phyloP scores from a whole-genome alignment of 169 alveolate species.

The Plasmodium vivax region DNA sequence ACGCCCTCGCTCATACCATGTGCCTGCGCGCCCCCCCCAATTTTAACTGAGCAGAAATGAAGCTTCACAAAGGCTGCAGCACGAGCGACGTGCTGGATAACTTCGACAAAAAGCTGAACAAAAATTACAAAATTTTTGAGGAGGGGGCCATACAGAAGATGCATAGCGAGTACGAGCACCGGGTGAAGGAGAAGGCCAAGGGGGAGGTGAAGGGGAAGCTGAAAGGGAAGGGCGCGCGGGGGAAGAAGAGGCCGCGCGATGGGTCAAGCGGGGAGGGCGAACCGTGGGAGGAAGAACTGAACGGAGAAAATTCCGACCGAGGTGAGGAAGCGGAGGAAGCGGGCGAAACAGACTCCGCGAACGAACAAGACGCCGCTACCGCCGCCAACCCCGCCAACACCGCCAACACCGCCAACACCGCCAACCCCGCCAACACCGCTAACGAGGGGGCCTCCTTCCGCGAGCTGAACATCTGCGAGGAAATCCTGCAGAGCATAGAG shows the following conservation, averaged over 20 bases:
- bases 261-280: not conserved
- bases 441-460: constrained; percentile 83
- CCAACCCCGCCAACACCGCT: too few relatives aligned
- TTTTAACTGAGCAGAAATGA: not conserved
- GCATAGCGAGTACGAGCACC: constrained; percentile 69
- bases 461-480: constrained; percentile 95
- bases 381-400: not conserved
- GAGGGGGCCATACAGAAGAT: constrained; percentile 24
- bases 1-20: not conserved
- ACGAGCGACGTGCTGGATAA: constrained; percentile 18
- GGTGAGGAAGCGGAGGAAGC: not conserved
- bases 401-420: too few relatives aligned
- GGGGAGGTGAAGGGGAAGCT: too few relatives aligned
- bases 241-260: not conserved
- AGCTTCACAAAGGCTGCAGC: constrained; percentile 10
- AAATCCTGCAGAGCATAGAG: constrained; percentile 93
- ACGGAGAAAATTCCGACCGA: not conserved
- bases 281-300: not conserved
- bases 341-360: not conserved
- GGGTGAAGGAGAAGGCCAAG: constrained; percentile 17
- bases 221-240: not conserved
- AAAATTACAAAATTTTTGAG: constrained; percentile 45
- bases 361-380: not conserved
- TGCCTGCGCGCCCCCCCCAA: not conserved
- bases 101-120: constrained; percentile 50